Percentiles rank a stretch among this genome's conserved stretches.
Conservation (phyloP, 1,284 basidiomycete genomes). For the Neolentinus lepideus region DNA sequence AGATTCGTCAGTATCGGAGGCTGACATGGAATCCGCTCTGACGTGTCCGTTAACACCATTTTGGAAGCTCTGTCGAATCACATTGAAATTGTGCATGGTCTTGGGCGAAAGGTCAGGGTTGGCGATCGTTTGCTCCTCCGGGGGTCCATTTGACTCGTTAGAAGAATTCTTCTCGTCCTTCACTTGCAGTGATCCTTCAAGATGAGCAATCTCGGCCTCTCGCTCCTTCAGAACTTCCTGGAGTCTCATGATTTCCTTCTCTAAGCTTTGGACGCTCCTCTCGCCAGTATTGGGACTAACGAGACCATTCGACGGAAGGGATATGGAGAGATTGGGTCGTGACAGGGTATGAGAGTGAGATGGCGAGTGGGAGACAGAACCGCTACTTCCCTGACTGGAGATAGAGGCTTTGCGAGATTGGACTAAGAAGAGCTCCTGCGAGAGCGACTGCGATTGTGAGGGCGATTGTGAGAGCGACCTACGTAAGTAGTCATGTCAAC, state of each 20-base stretch:
- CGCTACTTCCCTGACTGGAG: conserved; percentile 65
- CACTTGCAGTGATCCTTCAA: conserved; percentile 65
- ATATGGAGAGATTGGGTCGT: conserved; percentile 57
- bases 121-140: conserved; percentile 11
- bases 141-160: neutral
- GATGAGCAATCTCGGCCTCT: conserved; percentile 74
- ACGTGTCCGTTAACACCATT: conserved; percentile 24
- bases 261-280: conserved; percentile 75
- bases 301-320: conserved; percentile 29
- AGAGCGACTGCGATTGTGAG: conserved; percentile 85
- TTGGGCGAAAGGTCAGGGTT: conserved; percentile 47
- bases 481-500: conserved; percentile 12
- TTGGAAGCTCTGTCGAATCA: conserved; percentile 55
- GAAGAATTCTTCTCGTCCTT: conserved; percentile 24
- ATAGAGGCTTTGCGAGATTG: conserved; percentile 77
- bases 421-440: conserved; percentile 91
- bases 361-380: conserved; percentile 44
- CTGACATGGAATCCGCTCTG: conserved; percentile 17
- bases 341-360: conserved; percentile 17
- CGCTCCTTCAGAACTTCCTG: conserved; percentile 86
- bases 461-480: conserved; percentile 83
- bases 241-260: conserved; percentile 87
- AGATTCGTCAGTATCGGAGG: conserved; percentile 56
- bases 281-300: conserved; percentile 34
- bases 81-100: conserved; percentile 64